Percentiles rank a stretch among this genome's conserved stretches.
These are phyloP conservation scores for Ascochyta koolunga DNA, from an alignment of 2,329 filamentous ascomycete species.

Conservation along the genomic window DNA sequence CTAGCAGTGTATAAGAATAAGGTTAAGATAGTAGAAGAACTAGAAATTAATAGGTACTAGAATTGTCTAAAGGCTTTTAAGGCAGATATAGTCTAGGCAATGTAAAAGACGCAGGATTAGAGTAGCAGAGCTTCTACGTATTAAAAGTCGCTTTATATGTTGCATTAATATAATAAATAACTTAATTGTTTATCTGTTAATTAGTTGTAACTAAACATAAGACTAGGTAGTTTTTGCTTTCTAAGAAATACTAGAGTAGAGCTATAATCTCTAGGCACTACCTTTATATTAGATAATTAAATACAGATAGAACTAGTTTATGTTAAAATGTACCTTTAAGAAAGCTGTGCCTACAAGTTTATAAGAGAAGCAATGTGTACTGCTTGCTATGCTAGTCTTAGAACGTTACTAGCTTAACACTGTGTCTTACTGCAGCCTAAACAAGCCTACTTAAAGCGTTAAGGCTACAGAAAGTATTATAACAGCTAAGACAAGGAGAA, in stretches of 20 bases:
- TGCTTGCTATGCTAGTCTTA: too few species aligned
- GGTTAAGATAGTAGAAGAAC: neutral
- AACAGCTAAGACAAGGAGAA: constrained; percentile 3
- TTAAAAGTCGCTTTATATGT: neutral
- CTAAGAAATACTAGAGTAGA: neutral
- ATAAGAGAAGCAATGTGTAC: neutral
- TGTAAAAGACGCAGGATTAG: neutral
- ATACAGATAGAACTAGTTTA: neutral
- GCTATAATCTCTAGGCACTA: too few species aligned
- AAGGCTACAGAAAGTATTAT: constrained; percentile 8
- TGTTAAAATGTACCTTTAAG: neutral
- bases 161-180: neutral
- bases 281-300: neutral
- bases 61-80: neutral
- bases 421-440: neutral
- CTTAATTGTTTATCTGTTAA: neutral
- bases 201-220: neutral
- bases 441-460: constrained; percentile 4
- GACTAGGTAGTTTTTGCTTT: neutral
- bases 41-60: neutral
- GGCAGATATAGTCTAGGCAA: neutral
- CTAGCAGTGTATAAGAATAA: neutral
- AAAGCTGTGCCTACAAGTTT: neutral
- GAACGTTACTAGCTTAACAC: too few species aligned
- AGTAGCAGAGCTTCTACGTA: neutral